Evolutionary conservation across 345 rosid genomes (phyloP), one percentile per base, ranked within the genome.

Genomic region (Euphorbia tirucalli): DNA sequence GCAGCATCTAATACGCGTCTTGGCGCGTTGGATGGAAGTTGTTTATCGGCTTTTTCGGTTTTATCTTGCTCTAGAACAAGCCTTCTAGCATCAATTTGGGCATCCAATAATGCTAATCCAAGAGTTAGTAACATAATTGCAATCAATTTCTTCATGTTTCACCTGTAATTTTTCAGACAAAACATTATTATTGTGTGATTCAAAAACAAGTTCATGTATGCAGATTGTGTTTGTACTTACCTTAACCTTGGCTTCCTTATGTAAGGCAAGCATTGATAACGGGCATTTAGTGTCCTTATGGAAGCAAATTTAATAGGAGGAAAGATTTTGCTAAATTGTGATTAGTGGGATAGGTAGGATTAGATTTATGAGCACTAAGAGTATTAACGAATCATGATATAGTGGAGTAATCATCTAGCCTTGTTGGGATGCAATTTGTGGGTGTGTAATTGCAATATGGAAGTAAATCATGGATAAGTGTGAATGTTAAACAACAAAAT

Each of bases 71-170:
- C 66, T 28, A 49, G n/a, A 3, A 19, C 28, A 39, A 74, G 58
- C 72, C 66, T 80, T 64, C 65, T 64, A 28, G 73, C 82, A 59
- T 73, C 78, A 62, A 55, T 74, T 66, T 80, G 62, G 63, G 68
- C 65, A 11, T 72, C 62, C 39, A 75, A 52, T 44, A 59, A 41
- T 31, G 75, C 55, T 31, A 77, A 21, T 54, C 69, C 76, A 31
- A 75, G 61, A 19, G 75, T 22, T 37, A 71, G 28, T 43, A 41
- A 41, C 46, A 77, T 44, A 31, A 65, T 43, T 43, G 27, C 54
- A 56, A 59, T 46, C 55, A 63, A 60, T 11, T 32, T 69, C 73
- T 75, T 80, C 84, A 73, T 71, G 65, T 66, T 78, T 37, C 43
- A 11, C 37, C 78, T 44, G 81, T 7, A 22, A 6, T 30, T 55